Conservation (phyloP, 192 early-diverging fungal genomes). For the Chytriomyces hyalinus region DNA sequence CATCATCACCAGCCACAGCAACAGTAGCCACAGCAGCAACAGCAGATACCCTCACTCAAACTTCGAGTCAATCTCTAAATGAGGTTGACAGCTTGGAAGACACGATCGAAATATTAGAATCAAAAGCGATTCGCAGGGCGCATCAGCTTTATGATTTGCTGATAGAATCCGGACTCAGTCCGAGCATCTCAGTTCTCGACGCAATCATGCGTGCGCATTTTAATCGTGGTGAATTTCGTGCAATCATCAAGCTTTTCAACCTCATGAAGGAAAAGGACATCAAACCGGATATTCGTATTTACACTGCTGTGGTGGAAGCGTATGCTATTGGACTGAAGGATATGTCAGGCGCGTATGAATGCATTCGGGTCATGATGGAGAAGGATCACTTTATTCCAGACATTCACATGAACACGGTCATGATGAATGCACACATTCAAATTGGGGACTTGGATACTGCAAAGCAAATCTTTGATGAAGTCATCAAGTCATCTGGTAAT, state of each 20-base stretch:
- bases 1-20: not conserved
- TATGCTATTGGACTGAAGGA: conserved; percentile 1
- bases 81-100: not conserved
- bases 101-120: not conserved
- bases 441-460: not conserved
- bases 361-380: conserved; percentile 2
- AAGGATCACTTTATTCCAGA: not conserved
- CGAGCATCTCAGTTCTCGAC: conserved; percentile 3
- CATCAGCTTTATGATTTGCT: not conserved
- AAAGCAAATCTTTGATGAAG: conserved; percentile 10
- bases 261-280: conserved; percentile 7
- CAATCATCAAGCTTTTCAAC: conserved; percentile 1
- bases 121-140: not conserved
- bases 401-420: conserved; percentile 23
- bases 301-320: conserved; percentile 22
- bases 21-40: not conserved
- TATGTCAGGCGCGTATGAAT: not conserved
- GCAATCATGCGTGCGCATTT: conserved; percentile 21
- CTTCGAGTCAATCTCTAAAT: no score
- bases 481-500: not conserved
- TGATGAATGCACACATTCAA: conserved; percentile 22
- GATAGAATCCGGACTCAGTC: not conserved
- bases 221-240: conserved; percentile 2
- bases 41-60: no score
- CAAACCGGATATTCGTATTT: not conserved